phyloP scores from a whole-genome alignment of 2,329 filamentous ascomycete genomes.

The Ceratocystis destructans region DNA sequence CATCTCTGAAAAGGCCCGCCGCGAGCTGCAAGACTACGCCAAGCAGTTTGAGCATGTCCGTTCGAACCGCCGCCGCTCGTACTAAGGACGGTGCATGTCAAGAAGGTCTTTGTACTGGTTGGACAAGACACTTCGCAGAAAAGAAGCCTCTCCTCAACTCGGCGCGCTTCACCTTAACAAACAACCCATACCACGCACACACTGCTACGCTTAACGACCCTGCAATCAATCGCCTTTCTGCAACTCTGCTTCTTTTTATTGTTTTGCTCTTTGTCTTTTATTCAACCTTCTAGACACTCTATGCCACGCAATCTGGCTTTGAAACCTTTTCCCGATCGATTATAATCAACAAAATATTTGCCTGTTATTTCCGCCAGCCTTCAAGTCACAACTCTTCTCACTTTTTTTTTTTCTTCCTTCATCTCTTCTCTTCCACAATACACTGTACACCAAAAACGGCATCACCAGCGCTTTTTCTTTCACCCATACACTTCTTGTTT shows the following conservation, averaged over 20 bases:
- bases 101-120: not conserved
- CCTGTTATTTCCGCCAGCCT: not conserved
- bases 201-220: slow-evolving; percentile 21
- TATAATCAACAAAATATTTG: slow-evolving; percentile 12
- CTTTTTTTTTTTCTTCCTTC: not conserved
- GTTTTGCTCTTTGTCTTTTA: slow-evolving; percentile 19
- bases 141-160: slow-evolving; percentile 9
- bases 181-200: not conserved
- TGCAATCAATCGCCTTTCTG: slow-evolving; percentile 19
- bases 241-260: not conserved
- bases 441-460: slow-evolving; percentile 17
- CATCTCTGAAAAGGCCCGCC: slow-evolving; percentile 62
- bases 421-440: slow-evolving; percentile 4
- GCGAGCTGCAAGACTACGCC: slow-evolving; percentile 73
- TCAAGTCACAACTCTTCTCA: not conserved
- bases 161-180: not conserved
- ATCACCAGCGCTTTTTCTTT: slow-evolving; percentile 13
- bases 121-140: not conserved
- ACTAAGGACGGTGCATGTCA: slow-evolving; percentile 29
- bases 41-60: slow-evolving; percentile 78
- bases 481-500: slow-evolving; percentile 14
- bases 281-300: slow-evolving; percentile 16
- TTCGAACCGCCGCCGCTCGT: slow-evolving; percentile 42
- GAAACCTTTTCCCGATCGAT: slow-evolving; percentile 3
- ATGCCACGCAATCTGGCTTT: not conserved